Evolutionary conservation across 2,329 filamentous ascomycete genomes (phyloP).

Genomic region (Venturia aucupariae): DNA sequence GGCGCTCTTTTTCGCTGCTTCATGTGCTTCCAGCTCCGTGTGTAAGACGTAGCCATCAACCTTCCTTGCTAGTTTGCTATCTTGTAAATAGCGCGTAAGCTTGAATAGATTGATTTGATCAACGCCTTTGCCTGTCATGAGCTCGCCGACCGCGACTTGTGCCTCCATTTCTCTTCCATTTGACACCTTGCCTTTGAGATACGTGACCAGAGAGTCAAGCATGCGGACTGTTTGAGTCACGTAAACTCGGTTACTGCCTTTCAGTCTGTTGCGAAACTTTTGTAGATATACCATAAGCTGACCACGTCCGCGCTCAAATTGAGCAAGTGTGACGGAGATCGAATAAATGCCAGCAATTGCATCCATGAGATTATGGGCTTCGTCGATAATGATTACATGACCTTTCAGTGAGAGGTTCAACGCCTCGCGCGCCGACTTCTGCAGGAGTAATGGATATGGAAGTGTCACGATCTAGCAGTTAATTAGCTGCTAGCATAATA

Average conservation of each 20-base stretch:
- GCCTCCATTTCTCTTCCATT: conserved; percentile 46
- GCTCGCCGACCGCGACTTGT: conserved; percentile 57
- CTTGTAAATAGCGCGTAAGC: conserved; percentile 75
- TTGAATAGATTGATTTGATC: conserved; percentile 95
- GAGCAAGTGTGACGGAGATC: conserved; percentile 61
- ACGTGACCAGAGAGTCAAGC: conserved; percentile 65
- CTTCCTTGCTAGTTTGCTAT: conserved; percentile 88
- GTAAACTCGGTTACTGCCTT: conserved; percentile 85
- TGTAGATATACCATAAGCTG: conserved; percentile 77
- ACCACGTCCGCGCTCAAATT: conserved; percentile 61
- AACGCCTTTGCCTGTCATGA: conserved; percentile 75
- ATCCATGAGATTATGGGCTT: conserved; percentile 97
- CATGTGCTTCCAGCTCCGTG: conserved; percentile 38
- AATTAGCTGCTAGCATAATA: neutral
- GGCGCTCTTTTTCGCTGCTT: conserved; percentile 16
- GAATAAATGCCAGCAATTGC: conserved; percentile 83
- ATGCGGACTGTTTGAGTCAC: conserved; percentile 79
- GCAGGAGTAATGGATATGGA: conserved; percentile 83
- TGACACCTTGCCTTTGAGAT: conserved; percentile 47
- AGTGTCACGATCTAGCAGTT: conserved; percentile 64
- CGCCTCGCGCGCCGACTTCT: conserved; percentile 78
- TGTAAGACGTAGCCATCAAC: conserved; percentile 78
- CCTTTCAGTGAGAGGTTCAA: conserved; percentile 76
- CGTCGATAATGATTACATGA: conserved; percentile 90
- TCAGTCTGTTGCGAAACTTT: conserved; percentile 79